A percentile compares a stretch with the other conserved stretches of the same genome.
Evolutionary conservation across 139 green algal species (phyloP).

Genomic region (Asterochloris sp.): DNA sequence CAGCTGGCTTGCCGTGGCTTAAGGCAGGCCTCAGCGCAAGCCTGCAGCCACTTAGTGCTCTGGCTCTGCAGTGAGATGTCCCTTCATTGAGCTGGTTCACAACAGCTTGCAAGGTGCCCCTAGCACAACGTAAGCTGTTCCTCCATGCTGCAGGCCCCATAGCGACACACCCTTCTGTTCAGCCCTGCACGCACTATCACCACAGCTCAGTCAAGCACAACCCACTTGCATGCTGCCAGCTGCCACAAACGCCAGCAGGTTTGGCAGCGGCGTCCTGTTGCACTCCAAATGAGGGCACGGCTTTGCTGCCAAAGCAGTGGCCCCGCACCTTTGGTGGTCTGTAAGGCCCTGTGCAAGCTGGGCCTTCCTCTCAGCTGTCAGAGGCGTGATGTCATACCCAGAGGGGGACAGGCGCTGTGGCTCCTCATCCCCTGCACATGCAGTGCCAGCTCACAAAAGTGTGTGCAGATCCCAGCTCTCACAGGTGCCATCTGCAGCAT

Average conservation of each 20-base stretch:
- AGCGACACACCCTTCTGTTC: neutral
- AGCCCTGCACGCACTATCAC: neutral
- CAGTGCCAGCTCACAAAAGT: neutral
- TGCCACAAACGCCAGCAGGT: neutral
- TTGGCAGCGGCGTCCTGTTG: neutral
- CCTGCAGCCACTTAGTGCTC: too few relatives aligned
- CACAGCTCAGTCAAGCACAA: neutral
- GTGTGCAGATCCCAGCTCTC: neutral
- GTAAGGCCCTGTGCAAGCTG: conserved; percentile 41
- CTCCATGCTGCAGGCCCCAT: neutral
- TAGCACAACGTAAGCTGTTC: too few relatives aligned
- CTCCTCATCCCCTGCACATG: conserved; percentile 3
- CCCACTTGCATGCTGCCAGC: neutral
- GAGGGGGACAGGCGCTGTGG: conserved; percentile 37
- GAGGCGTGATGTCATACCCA: conserved; percentile 74
- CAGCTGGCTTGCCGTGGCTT: too few relatives aligned
- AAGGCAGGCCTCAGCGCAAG: too few relatives aligned
- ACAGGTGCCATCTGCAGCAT: too few relatives aligned
- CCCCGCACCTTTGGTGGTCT: conserved; percentile 46
- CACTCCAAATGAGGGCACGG: neutral
- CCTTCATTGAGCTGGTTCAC: too few relatives aligned
- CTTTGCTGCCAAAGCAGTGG: neutral
- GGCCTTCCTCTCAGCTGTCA: conserved; percentile 49
- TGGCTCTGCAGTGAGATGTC: too few relatives aligned
- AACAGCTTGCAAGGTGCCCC: too few relatives aligned